Evolutionary conservation across 1,284 basidiomycete species (phyloP).

Genomic region (Marasmius oreades): DNA sequence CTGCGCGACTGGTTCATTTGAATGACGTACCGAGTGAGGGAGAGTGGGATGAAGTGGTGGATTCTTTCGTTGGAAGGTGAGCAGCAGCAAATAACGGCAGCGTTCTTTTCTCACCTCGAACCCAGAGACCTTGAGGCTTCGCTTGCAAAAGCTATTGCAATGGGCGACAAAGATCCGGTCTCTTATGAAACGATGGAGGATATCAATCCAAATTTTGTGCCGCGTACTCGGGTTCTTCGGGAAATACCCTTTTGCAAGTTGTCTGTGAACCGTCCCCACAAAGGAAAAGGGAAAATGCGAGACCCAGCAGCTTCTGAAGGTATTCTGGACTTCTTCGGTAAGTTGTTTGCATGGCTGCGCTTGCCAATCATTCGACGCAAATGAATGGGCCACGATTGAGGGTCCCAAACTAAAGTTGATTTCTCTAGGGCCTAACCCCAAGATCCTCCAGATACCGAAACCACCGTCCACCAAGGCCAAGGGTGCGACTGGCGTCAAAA

Average conservation of each 20-base stretch:
- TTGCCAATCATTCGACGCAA: slow-evolving; percentile 19
- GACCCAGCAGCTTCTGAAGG: slow-evolving; percentile 35
- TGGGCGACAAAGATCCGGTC: slow-evolving; percentile 78
- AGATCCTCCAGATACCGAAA: slow-evolving; percentile 31
- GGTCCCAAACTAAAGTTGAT: slow-evolving; percentile 15
- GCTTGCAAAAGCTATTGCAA: slow-evolving; percentile 65
- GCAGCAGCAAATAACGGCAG: slow-evolving; percentile 22
- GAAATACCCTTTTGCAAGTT: slow-evolving; percentile 25
- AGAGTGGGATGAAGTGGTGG: slow-evolving; percentile 56
- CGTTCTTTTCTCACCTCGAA: slow-evolving; percentile 11
- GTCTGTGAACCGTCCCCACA: slow-evolving; percentile 18
- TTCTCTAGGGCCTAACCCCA: slow-evolving; percentile 46
- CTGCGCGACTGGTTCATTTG: slow-evolving; percentile 67
- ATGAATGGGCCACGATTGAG: not conserved
- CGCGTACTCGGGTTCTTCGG: slow-evolving; percentile 30
- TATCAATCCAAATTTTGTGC: slow-evolving; percentile 69
- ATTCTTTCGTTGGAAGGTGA: slow-evolving; percentile 78
- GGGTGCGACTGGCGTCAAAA: slow-evolving; percentile 20
- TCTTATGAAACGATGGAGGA: slow-evolving; percentile 73
- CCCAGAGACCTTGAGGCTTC: slow-evolving; percentile 55
- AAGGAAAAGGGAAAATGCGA: slow-evolving; percentile 39
- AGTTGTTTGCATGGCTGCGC: slow-evolving; percentile 24
- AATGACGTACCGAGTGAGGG: slow-evolving; percentile 44
- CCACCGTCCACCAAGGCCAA: slow-evolving; percentile 25
- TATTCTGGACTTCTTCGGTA: slow-evolving; percentile 65